A percentile compares a stretch with the other conserved stretches of the same genome.
phyloP scores from a whole-genome alignment of 495 filamentous ascomycete species.

The Cercophora samala region DNA sequence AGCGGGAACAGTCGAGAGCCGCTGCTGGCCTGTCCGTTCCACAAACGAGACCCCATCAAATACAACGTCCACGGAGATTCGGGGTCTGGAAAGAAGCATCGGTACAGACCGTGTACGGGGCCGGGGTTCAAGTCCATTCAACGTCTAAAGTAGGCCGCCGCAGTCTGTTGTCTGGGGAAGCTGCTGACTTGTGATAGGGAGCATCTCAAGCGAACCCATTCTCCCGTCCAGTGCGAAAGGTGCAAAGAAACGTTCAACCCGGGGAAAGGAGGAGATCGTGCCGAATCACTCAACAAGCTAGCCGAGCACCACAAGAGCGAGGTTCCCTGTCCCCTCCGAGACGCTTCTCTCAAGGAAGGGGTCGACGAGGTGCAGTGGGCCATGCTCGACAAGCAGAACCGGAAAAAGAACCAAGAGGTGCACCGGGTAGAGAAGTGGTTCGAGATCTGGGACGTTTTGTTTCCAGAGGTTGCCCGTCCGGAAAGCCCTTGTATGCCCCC shows the following conservation, averaged over 20 bases:
- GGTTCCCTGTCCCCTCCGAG: conserved; percentile 19
- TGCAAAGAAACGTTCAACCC: conserved; percentile 27
- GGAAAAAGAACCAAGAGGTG: conserved; percentile 29
- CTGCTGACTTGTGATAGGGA: conserved; percentile 22
- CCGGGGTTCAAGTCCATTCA: conserved; percentile 31
- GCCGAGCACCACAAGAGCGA: conserved; percentile 25
- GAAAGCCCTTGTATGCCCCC: conserved; percentile 26
- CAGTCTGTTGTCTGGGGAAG: not conserved
- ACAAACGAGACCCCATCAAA: conserved; percentile 27
- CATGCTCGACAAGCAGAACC: conserved; percentile 28
- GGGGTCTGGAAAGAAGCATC: conserved; percentile 24
- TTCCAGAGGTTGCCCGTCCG: conserved; percentile 21
- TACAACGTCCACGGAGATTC: conserved; percentile 27
- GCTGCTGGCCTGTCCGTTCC: conserved; percentile 27
- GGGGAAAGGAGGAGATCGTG: conserved; percentile 19
- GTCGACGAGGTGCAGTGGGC: conserved; percentile 30
- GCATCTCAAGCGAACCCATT: conserved; percentile 28
- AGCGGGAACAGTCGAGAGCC: conserved; percentile 9
- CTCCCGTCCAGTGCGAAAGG: conserved; percentile 29
- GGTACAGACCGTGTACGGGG: conserved; percentile 26
- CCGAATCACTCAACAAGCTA: conserved; percentile 22
- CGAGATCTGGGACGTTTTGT: conserved; percentile 32
- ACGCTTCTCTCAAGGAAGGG: conserved; percentile 25
- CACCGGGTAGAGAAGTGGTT: conserved; percentile 31
- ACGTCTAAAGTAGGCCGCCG: conserved; percentile 25